Percentiles rank a stretch among this genome's conserved stretches.
These are phyloP conservation scores for Hanseniaspora valbyensis DNA, from an alignment of 805 yeast species.

Conservation along the genomic window DNA sequence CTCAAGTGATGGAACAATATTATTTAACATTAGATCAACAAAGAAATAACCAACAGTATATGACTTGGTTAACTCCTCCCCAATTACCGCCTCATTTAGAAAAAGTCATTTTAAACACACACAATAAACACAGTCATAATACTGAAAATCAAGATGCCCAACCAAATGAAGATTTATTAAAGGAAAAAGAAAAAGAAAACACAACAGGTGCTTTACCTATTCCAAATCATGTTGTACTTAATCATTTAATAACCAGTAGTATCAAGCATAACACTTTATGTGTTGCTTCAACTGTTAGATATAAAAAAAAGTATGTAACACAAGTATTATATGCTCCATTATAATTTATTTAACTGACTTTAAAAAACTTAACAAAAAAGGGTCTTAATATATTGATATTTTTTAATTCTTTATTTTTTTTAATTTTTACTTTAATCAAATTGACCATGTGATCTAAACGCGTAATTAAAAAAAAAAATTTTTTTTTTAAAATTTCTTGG, in stretches of 20 bases:
- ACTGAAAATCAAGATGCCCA: constrained; percentile 21
- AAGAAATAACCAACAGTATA: constrained; percentile 47
- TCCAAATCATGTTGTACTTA: constrained; percentile 88
- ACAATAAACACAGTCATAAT: constrained; percentile 26
- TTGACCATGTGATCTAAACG: background rate
- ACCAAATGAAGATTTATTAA: constrained; percentile 1
- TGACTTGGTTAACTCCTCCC: constrained; percentile 73
- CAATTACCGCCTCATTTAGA: constrained; percentile 95
- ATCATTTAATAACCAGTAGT: constrained; percentile 90
- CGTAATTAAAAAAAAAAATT: background rate
- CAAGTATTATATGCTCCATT: constrained; percentile 86
- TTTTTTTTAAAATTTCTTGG: too few species aligned
- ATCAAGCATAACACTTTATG: constrained; percentile 89
- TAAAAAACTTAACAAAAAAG: too few species aligned
- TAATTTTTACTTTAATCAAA: too few species aligned
- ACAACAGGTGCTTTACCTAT: constrained; percentile 82
- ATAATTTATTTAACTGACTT: constrained; percentile 26
- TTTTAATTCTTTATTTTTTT: too few species aligned
- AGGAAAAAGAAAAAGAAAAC: constrained; percentile 50
- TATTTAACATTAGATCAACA: constrained; percentile 65
- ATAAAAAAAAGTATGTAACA: constrained; percentile 78
- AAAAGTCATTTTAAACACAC: constrained; percentile 77
- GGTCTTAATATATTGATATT: too few species aligned
- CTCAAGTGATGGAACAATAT: constrained; percentile 78
- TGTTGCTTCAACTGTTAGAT: constrained; percentile 82